These are phyloP conservation scores for Pholiota conissans DNA, from an alignment of 768 basidiomycete species.

Conservation along the genomic window DNA sequence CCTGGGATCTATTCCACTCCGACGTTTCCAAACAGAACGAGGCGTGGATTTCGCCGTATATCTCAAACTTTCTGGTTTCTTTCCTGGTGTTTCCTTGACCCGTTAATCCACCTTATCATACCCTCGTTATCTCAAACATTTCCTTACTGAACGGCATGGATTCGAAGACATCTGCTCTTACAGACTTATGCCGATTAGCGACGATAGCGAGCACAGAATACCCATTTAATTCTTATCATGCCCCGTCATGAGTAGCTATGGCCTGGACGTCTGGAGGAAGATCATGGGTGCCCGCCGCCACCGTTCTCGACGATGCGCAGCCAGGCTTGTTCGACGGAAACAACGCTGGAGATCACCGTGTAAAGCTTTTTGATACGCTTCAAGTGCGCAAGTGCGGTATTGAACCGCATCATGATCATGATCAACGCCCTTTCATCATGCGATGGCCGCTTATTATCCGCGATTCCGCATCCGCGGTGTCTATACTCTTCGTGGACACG, in stretches of 20 bases:
- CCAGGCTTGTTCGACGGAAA: too few relatives aligned
- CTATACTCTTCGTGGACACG: too few relatives aligned
- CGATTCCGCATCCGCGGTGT: not conserved
- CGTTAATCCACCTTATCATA: not conserved
- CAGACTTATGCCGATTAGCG: not conserved
- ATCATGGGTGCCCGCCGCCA: not conserved
- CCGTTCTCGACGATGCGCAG: not conserved
- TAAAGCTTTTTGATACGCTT: not conserved
- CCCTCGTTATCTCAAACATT: not conserved
- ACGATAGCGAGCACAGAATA: not conserved
- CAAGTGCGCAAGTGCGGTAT: not conserved
- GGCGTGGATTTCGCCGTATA: not conserved
- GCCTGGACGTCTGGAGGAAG: not conserved
- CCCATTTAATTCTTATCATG: not conserved
- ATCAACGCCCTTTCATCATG: not conserved
- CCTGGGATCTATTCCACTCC: too few relatives aligned
- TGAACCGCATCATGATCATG: not conserved
- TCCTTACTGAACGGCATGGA: too few relatives aligned
- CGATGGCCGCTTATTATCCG: not conserved
- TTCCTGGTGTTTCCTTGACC: not conserved
- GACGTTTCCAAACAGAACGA: too few relatives aligned
- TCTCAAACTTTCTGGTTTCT: not conserved
- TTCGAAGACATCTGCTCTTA: not conserved
- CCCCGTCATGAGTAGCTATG: too few relatives aligned
- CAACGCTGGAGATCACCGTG: not conserved